Evolutionary conservation across 2,329 filamentous ascomycete genomes (phyloP).

Genomic region (Teratosphaeria viscida): DNA sequence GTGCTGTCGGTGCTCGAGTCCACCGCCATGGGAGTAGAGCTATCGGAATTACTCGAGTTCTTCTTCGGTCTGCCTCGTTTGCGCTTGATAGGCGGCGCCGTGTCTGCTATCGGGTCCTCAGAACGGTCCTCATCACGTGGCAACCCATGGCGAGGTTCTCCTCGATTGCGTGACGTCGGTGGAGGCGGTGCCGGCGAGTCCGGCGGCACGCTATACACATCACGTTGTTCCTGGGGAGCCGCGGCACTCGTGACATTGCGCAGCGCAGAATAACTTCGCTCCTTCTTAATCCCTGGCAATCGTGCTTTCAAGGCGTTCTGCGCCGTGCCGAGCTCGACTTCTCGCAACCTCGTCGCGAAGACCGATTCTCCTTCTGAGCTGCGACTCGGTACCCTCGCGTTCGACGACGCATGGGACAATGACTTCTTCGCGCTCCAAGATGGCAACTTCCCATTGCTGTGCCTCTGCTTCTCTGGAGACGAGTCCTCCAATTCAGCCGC

Average conservation of each 20-base stretch:
- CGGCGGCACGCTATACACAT: background rate
- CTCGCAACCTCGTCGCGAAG: background rate
- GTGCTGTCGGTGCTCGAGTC: constrained; percentile 8
- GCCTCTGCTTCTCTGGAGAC: background rate
- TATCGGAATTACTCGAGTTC: constrained; percentile 5
- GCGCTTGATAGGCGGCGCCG: constrained; percentile 7
- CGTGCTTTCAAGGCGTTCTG: constrained; percentile 6
- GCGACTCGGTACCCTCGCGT: background rate
- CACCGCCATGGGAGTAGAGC: background rate
- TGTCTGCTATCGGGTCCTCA: constrained; percentile 13
- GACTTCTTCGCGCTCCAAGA: background rate
- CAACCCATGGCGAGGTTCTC: background rate
- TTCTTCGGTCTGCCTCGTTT: constrained; percentile 15
- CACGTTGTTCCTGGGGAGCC: constrained; percentile 6
- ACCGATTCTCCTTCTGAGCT: background rate
- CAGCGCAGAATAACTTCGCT: constrained; percentile 16
- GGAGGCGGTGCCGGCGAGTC: background rate
- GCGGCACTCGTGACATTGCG: constrained; percentile 19
- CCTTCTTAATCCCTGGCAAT: constrained; percentile 15
- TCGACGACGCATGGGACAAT: background rate
- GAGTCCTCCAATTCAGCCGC: background rate
- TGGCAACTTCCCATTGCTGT: background rate
- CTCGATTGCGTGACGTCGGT: background rate
- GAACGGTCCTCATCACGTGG: constrained; percentile 13
- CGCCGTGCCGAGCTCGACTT: background rate